phyloP scores from a whole-genome alignment of 208 protist genomes.

The Leishmania arabica region DNA sequence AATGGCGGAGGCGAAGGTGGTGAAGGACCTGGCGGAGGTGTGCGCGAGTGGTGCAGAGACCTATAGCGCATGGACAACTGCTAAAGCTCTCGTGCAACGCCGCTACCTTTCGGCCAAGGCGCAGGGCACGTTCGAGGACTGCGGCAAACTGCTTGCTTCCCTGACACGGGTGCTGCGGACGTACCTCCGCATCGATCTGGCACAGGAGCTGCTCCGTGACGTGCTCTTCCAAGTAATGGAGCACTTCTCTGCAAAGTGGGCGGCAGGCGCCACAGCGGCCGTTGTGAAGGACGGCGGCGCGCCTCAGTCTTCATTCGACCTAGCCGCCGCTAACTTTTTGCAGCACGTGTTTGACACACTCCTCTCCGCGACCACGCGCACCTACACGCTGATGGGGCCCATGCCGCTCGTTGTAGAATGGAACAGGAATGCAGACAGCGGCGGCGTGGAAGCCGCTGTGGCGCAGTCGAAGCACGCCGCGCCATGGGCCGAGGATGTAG shows the following conservation, averaged over 20 bases:
- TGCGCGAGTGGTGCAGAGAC: slow-evolving; percentile 30
- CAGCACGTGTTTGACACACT: slow-evolving; percentile 6
- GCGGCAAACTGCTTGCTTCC: not conserved
- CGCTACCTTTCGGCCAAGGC: slow-evolving; percentile 16
- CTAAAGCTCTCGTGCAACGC: slow-evolving; percentile 34
- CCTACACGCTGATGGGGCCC: slow-evolving; percentile 7
- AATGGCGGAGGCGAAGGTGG: slow-evolving; percentile 27
- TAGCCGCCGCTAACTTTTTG: not conserved
- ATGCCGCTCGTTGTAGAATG: slow-evolving; percentile 8
- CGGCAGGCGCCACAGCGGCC: not conserved
- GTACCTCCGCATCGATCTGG: slow-evolving; percentile 15
- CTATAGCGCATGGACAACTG: slow-evolving; percentile 41
- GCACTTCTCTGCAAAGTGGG: not conserved
- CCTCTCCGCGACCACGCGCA: not conserved
- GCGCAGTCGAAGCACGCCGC: not conserved
- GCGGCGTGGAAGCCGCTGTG: not conserved
- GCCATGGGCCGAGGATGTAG: slow-evolving; percentile 11
- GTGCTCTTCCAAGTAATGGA: slow-evolving; percentile 9
- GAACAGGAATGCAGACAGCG: not conserved
- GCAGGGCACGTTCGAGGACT: slow-evolving; percentile 13
- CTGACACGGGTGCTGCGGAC: not conserved
- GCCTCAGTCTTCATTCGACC: not conserved
- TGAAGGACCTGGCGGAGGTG: slow-evolving; percentile 27
- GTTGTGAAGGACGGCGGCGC: not conserved
- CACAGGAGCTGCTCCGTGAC: slow-evolving; percentile 9